These are phyloP conservation scores for Phytopythium cucurbitacearum DNA, from an alignment of 352 stramenopile species.

Conservation along the genomic window DNA sequence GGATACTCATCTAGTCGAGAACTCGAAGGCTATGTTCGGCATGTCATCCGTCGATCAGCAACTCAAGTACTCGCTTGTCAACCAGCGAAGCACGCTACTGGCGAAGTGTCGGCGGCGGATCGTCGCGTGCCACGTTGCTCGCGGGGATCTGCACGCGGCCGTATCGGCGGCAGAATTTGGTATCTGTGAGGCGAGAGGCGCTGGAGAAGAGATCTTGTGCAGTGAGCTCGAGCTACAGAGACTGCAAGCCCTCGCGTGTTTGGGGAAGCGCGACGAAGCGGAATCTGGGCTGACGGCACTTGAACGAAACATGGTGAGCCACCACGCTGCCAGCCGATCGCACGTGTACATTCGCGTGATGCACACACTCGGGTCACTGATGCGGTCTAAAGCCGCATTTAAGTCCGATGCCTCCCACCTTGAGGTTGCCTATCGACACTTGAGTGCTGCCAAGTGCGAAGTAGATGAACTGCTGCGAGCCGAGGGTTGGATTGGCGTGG, in stretches of 20 bases:
- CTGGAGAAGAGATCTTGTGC: conserved; percentile 33
- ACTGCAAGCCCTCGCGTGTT: conserved; percentile 26
- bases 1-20: conserved; percentile 5
- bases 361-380: conserved; percentile 30
- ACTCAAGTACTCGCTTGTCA: conserved; percentile 28
- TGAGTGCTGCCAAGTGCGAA: conserved; percentile 35
- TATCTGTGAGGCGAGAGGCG: conserved; percentile 30
- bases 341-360: conserved; percentile 34
- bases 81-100: conserved; percentile 26
- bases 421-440: conserved; percentile 8
- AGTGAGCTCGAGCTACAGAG: conserved; percentile 41
- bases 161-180: conserved; percentile 20
- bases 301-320: conserved; percentile 11
- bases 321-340: conserved; percentile 17
- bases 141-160: conserved; percentile 21
- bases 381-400: conserved; percentile 25
- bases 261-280: conserved; percentile 28
- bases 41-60: conserved; percentile 25
- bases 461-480: conserved; percentile 42
- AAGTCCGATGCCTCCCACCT: conserved; percentile 10
- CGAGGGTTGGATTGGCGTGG: conserved; percentile 57
- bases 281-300: conserved; percentile 22
- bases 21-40: conserved; percentile 2
- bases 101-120: conserved; percentile 34
- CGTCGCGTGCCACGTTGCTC: conserved; percentile 33